Conservation (phyloP, 257 asterid genomes). For the Jasminum sambac region DNA sequence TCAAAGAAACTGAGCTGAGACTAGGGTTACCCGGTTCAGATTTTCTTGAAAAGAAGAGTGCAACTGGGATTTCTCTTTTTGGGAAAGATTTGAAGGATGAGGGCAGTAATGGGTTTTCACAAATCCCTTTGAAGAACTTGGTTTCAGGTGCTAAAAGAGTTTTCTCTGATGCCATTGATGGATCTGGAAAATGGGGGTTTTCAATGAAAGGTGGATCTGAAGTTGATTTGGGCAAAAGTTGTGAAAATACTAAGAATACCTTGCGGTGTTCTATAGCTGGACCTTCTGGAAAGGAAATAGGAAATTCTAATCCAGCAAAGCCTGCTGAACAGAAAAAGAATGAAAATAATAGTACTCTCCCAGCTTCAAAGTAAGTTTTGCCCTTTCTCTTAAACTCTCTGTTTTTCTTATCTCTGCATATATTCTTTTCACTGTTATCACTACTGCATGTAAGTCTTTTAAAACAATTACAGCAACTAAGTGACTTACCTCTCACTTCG, state of each 20-base stretch:
- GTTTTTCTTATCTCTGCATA: neutral
- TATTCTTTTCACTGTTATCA: neutral
- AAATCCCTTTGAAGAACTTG: slow-evolving; percentile 35
- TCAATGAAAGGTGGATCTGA: slow-evolving; percentile 60
- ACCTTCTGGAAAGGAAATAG: slow-evolving; percentile 34
- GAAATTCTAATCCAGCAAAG: slow-evolving; percentile 18
- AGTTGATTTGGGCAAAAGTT: slow-evolving; percentile 32
- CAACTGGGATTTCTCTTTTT: slow-evolving; percentile 49
- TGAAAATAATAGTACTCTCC: slow-evolving; percentile 38
- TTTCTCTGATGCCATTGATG: slow-evolving; percentile 71
- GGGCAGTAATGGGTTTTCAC: slow-evolving; percentile 25
- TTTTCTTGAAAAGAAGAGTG: slow-evolving; percentile 46
- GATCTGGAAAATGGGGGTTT: slow-evolving; percentile 68
- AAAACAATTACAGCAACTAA: neutral
- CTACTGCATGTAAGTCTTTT: neutral
- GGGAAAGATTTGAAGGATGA: slow-evolving; percentile 62
- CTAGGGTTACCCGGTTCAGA: slow-evolving; percentile 83
- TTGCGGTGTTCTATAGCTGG: slow-evolving; percentile 18
- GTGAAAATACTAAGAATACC: slow-evolving; percentile 15
- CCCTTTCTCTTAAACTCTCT: neutral
- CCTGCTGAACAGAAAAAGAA: slow-evolving; percentile 51
- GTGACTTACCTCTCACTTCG: neutral
- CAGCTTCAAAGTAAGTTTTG: slow-evolving; percentile 61
- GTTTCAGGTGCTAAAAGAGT: slow-evolving; percentile 75
- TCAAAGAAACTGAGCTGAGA: slow-evolving; percentile 74